A percentile compares a stretch with the other conserved stretches of the same genome.
Conservation (phyloP, 1,139 yeast genomes). For the Taphrina pruni region DNA sequence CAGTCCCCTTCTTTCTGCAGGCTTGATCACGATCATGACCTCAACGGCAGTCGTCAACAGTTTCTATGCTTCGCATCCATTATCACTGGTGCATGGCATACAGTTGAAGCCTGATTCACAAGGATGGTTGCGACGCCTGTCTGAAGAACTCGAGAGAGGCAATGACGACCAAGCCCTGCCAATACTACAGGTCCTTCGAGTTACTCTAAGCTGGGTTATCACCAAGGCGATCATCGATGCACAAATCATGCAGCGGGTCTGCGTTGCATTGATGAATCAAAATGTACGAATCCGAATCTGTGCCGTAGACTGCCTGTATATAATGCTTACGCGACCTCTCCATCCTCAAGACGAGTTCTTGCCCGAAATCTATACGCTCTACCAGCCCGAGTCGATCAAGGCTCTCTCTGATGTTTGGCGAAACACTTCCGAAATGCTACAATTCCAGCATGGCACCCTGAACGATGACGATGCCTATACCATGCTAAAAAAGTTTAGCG, state of each 20-base stretch:
- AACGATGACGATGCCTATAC: constrained; percentile 70
- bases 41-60: constrained; percentile 83
- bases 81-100: constrained; percentile 74
- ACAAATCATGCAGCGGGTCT: constrained; percentile 69
- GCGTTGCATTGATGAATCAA: constrained; percentile 66
- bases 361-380: constrained; percentile 78
- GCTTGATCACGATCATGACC: constrained; percentile 52
- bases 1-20: constrained; percentile 73
- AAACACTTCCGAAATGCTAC: constrained; percentile 68
- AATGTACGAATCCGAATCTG: constrained; percentile 73
- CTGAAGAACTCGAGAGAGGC: constrained; percentile 52
- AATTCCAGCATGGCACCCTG: constrained; percentile 36
- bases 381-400: constrained; percentile 70
- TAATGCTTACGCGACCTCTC: constrained; percentile 82
- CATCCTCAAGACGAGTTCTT: constrained; percentile 73
- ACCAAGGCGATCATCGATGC: constrained; percentile 64
- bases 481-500: constrained; percentile 84
- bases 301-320: constrained; percentile 90
- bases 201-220: constrained; percentile 89
- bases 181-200: constrained; percentile 79
- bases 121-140: constrained; percentile 90
- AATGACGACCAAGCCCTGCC: constrained; percentile 60
- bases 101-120: constrained; percentile 61
- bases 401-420: constrained; percentile 71
- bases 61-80: constrained; percentile 56